Conservation (phyloP, 202 grass and related monocot species). For the Elaeis oleifera region DNA sequence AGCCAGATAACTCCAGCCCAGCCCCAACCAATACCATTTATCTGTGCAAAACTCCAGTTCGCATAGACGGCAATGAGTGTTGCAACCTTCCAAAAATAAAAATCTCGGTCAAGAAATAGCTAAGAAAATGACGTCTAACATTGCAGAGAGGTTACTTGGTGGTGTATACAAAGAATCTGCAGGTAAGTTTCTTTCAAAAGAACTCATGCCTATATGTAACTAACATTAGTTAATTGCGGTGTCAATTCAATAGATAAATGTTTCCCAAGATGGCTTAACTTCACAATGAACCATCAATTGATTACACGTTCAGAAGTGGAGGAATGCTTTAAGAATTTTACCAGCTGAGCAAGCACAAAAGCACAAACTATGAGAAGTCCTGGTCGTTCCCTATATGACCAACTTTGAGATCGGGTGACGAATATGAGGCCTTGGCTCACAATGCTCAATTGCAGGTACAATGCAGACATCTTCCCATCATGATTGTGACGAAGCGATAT, state of each 20-base stretch:
- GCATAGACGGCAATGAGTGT: constrained; percentile 56
- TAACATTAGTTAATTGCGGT: no score
- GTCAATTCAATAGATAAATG: no score
- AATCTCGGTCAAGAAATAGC: no score
- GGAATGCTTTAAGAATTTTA: constrained; percentile 27
- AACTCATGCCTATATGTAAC: no score
- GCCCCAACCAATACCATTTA: constrained; percentile 64
- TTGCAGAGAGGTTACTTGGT: no score
- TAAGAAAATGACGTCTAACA: no score
- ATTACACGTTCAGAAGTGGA: not conserved
- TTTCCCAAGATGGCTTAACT: no score
- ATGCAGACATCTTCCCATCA: constrained; percentile 71
- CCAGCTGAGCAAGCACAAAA: constrained; percentile 71
- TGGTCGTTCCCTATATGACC: constrained; percentile 46
- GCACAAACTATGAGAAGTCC: constrained; percentile 46
- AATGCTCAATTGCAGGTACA: constrained; percentile 97
- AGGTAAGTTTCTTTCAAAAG: no score
- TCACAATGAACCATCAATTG: no score
- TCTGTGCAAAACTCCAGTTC: constrained; percentile 43
- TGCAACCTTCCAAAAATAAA: constrained; percentile 36
- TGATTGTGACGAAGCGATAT: constrained; percentile 27
- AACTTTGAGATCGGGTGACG: constrained; percentile 62
- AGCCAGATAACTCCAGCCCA: constrained; percentile 95
- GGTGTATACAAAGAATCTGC: no score
- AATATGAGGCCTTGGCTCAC: constrained; percentile 98